Base-by-base conservation (phyloP, 1,139 yeast genomes). In the Yamadazyma membranifaciens region DNA sequence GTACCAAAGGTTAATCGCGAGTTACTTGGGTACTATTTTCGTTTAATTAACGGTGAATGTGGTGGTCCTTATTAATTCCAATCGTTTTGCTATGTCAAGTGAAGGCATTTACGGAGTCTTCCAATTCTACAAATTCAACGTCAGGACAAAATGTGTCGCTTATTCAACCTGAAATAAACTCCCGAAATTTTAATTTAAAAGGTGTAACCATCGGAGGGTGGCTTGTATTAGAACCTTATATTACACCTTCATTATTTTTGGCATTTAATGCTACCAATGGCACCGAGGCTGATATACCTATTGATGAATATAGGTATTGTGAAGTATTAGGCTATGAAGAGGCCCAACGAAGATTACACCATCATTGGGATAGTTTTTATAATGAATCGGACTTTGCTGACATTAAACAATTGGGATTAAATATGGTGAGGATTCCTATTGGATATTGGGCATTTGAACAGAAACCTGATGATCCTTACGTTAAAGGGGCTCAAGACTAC, bases 131-230 rank as follows among this genome's bases (percentile, higher is more conserved):
- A 9, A 9, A 32, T 29, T 11, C 12, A 2, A 20, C 24, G 24
- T 20, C 24, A 7, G 5, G 24, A 7, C 24, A 7, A 7, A 34
- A 31, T 24, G 14, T 13, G 14, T 16, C 28, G 13, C 9, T 34
- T 3, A 25, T 42, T 20, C 43, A 41, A 31, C 44, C 42, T 13
- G 44, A 43, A 20, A 40, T 45, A 9, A 46, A 32, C 30, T 39
- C 54, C 17, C 16, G 48, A 37, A 47, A 50, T 30, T 45, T 47
- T 36, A 34, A 43, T 12, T 37, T 39, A n/a, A 68, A 81, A 38
- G 97, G 97, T 45, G 89, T 89, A 37, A 86, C 87, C 54, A 65
- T 89, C 28, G 97, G 97, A 40, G 96, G 96, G 12, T 89, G 97
- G 97, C 73, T 88, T 45, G 86, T 89, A 1, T 67, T 88, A 34